Evolutionary conservation across 805 yeast species (phyloP).

Genomic region (Torulaspora quercuum): DNA sequence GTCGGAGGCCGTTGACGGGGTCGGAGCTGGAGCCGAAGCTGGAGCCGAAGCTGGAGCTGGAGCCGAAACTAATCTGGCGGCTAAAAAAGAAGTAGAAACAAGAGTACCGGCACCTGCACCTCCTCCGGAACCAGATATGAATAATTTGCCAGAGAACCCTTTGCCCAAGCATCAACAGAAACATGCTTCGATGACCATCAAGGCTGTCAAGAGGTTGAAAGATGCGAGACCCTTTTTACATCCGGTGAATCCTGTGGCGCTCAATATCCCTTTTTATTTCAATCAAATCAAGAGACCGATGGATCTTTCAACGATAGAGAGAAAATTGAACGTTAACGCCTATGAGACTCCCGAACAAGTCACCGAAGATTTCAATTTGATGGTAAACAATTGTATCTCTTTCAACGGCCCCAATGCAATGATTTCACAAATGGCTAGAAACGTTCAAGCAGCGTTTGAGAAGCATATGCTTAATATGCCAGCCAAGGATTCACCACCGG

Average conservation of each 20-base stretch:
- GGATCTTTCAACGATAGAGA: constrained; percentile 90
- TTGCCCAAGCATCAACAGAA: constrained; percentile 80
- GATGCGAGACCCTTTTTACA: constrained; percentile 86
- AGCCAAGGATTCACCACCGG: constrained; percentile 45
- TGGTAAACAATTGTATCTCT: constrained; percentile 75
- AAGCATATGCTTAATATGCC: constrained; percentile 93
- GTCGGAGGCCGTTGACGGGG: too few relatives aligned
- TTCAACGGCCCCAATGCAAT: constrained; percentile 84
- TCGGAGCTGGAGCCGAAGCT: too few relatives aligned
- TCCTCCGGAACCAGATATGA: constrained; percentile 67
- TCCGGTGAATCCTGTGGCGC: constrained; percentile 87
- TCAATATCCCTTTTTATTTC: constrained; percentile 87
- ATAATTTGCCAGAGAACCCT: constrained; percentile 62
- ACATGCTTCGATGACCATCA: constrained; percentile 71
- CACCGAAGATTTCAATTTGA: constrained; percentile 72
- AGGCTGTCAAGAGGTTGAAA: constrained; percentile 83
- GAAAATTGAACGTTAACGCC: constrained; percentile 63
- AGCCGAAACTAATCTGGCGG: too few relatives aligned
- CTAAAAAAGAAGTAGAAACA: too few relatives aligned
- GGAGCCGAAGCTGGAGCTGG: constrained; percentile 1
- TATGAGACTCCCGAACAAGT: constrained; percentile 69
- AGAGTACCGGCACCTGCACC: constrained; percentile 69
- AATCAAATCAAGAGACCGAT: constrained; percentile 82
- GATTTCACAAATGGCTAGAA: constrained; percentile 88
- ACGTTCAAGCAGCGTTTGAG: constrained; percentile 86